Evolutionary conservation across 2,329 filamentous ascomycete species (phyloP).

Genomic region (Fusarium duplospermum): DNA sequence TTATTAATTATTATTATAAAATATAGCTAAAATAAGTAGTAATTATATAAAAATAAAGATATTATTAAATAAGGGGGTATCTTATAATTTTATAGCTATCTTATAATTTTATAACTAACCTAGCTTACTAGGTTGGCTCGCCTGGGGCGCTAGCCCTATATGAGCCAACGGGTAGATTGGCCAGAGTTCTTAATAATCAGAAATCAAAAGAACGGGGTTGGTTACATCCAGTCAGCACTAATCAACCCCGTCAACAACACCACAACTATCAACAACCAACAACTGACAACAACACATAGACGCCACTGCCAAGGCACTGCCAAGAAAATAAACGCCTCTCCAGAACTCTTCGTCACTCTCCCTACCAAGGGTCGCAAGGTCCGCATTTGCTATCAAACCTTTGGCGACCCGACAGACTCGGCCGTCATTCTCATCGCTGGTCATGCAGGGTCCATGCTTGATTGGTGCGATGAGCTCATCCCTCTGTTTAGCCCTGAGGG

Average conservation of each 20-base stretch:
- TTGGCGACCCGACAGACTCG: conserved; percentile 40
- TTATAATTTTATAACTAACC: background rate
- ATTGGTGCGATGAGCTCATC: conserved; percentile 38
- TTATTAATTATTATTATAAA: no score
- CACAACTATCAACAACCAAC: background rate
- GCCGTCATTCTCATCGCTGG: conserved; percentile 42
- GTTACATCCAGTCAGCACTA: background rate
- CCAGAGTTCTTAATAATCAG: background rate
- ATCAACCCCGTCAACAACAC: background rate
- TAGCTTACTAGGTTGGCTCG: background rate
- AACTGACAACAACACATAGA: background rate
- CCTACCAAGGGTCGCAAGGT: conserved; percentile 31
- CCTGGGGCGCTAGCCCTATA: background rate
- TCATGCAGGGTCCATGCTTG: conserved; percentile 40
- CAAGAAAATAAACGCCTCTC: conserved; percentile 27
- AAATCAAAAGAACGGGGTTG: background rate
- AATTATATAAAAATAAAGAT: background rate
- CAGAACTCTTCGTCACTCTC: conserved; percentile 43
- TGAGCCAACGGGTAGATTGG: no score
- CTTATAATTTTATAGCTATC: background rate
- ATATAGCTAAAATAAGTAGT: no score
- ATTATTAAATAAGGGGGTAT: background rate
- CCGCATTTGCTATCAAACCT: conserved; percentile 46
- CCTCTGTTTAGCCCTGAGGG: conserved; percentile 26
- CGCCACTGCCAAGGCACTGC: background rate